Conservation (phyloP, 2,329 filamentous ascomycete genomes). For the Tolypocladium inflatum region DNA sequence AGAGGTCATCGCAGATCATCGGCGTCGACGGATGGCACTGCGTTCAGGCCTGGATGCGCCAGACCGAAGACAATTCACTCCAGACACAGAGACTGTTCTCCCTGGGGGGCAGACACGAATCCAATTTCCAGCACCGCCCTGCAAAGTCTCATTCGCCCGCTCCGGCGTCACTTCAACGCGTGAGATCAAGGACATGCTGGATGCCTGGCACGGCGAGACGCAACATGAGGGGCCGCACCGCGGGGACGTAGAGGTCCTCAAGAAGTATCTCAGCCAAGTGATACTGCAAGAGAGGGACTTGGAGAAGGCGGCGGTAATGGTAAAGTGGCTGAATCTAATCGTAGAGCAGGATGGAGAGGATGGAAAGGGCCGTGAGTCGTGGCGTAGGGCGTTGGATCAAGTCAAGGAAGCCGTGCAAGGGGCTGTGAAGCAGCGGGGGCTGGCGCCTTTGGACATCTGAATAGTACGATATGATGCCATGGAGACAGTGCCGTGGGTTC, state of each 20-base stretch:
- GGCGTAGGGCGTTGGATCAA: slow-evolving; percentile 32
- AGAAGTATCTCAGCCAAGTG: slow-evolving; percentile 62
- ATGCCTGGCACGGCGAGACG: slow-evolving; percentile 68
- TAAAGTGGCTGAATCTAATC: slow-evolving; percentile 56
- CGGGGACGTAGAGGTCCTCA: slow-evolving; percentile 68
- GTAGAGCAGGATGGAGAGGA: slow-evolving; percentile 37
- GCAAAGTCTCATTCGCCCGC: slow-evolving; percentile 36
- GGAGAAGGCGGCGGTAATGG: slow-evolving; percentile 60
- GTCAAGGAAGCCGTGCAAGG: slow-evolving; percentile 43
- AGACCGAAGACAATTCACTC: slow-evolving; percentile 11
- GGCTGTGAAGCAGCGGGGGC: slow-evolving; percentile 45
- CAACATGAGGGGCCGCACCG: slow-evolving; percentile 64
- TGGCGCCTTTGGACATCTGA: slow-evolving; percentile 39
- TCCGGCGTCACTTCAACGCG: slow-evolving; percentile 29
- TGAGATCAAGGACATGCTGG: slow-evolving; percentile 66
- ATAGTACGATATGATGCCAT: not conserved
- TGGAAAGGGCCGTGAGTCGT: slow-evolving; percentile 29
- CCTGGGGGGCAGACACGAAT: slow-evolving; percentile 31
- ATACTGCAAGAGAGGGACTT: slow-evolving; percentile 69
- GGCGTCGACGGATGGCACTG: slow-evolving; percentile 44
- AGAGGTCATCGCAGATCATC: slow-evolving; percentile 70
- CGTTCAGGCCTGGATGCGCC: slow-evolving; percentile 38
- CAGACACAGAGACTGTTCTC: slow-evolving; percentile 13
- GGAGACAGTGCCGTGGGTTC: not conserved
- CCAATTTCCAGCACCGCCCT: slow-evolving; percentile 35